Conservation (phyloP, 2,329 filamentous ascomycete species). For the Phaeosphaeriaceae sp. region DNA sequence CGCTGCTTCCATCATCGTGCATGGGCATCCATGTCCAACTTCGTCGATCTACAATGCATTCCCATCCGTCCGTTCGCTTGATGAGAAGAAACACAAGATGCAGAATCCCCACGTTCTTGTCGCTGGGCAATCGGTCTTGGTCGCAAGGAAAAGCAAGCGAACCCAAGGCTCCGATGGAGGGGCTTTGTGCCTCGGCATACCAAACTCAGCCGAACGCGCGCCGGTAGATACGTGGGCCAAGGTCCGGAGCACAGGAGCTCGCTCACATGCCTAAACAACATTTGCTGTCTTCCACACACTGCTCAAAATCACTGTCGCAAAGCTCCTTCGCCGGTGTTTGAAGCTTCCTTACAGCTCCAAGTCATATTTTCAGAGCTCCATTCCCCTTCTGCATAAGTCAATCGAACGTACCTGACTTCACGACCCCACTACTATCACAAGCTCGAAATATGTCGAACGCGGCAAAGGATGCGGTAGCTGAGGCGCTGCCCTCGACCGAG, state of each 20-base stretch:
- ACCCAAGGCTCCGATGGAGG: conserved; percentile 7
- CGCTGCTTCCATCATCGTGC: background rate
- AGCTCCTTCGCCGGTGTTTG: background rate
- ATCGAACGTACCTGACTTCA: conserved; percentile 8
- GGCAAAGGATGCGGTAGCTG: conserved; percentile 30
- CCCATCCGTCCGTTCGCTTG: background rate
- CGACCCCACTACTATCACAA: conserved; percentile 11
- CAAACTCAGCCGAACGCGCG: conserved; percentile 26
- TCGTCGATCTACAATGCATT: background rate
- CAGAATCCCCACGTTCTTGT: background rate
- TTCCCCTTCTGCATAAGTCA: conserved; percentile 5
- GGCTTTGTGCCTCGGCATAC: conserved; percentile 30
- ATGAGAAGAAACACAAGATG: background rate
- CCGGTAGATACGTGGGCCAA: conserved; percentile 33
- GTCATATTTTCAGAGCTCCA: conserved; percentile 7
- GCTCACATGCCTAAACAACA: conserved; percentile 30
- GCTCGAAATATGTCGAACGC: conserved; percentile 32
- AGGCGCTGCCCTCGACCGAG: conserved; percentile 46
- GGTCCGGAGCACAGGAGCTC: conserved; percentile 37
- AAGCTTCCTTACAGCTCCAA: background rate
- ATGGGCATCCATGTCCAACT: background rate
- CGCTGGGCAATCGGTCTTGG: background rate
- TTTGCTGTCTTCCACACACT: conserved; percentile 19
- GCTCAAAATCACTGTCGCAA: conserved; percentile 12
- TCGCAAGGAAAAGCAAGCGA: conserved; percentile 4